Evolutionary conservation across 345 rosid genomes (phyloP).

Genomic region (Eucalyptus regnans): DNA sequence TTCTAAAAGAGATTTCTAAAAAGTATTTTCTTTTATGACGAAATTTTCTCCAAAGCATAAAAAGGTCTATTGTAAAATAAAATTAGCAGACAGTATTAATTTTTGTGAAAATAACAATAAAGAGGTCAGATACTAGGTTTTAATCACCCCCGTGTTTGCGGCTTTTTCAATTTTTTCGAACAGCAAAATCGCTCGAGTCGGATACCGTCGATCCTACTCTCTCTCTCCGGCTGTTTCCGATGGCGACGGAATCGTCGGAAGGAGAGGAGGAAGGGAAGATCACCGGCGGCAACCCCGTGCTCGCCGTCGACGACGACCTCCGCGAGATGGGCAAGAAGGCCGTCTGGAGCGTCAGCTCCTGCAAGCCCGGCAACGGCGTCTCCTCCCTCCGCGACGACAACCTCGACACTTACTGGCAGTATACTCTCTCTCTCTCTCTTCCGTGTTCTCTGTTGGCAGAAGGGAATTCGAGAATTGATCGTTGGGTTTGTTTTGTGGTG

Average conservation of each 20-base stretch:
- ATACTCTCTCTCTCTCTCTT: neutral
- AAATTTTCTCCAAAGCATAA: too few relatives aligned
- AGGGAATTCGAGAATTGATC: neutral
- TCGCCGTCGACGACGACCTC: conserved; percentile 63
- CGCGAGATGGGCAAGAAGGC: conserved; percentile 90
- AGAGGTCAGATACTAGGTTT: neutral
- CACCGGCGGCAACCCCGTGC: conserved; percentile 47
- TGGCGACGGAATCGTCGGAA: conserved; percentile 92
- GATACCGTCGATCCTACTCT: neutral
- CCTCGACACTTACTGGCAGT: conserved; percentile 95
- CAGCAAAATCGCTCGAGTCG: neutral
- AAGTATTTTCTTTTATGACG: too few relatives aligned
- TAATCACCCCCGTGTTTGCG: neutral
- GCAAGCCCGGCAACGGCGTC: conserved; percentile 91
- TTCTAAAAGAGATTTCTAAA: too few relatives aligned
- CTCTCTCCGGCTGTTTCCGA: neutral
- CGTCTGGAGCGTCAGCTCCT: conserved; percentile 96
- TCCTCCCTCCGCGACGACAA: conserved; percentile 78
- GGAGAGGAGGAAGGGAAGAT: conserved; percentile 89
- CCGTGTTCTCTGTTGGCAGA: neutral
- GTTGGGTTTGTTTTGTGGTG: neutral
- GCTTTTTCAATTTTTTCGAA: neutral
- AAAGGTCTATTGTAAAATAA: neutral
- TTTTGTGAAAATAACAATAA: neutral
- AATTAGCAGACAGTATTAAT: neutral